Conservation (phyloP, 352 stramenopile genomes). For the Phytopythium montanum region DNA sequence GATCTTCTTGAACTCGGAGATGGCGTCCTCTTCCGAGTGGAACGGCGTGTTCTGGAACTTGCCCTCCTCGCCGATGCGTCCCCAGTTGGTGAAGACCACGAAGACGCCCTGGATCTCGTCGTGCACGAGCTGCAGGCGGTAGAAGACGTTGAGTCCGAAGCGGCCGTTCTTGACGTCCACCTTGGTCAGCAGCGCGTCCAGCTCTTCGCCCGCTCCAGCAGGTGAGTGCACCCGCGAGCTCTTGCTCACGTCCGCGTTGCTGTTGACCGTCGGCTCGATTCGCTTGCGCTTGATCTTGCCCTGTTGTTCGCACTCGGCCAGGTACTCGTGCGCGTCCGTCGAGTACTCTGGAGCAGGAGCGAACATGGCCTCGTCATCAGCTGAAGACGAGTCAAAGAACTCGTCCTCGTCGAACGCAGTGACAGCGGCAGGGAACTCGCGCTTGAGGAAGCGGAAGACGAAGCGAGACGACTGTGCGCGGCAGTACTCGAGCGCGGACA, state of each 20-base stretch:
- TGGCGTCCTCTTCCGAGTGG: conserved; percentile 37
- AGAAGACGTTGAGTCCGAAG: conserved; percentile 78
- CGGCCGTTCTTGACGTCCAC: conserved; percentile 70
- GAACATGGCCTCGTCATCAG: conserved; percentile 25
- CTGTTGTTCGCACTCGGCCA: conserved; percentile 41
- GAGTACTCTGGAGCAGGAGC: conserved; percentile 31
- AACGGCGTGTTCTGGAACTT: conserved; percentile 83
- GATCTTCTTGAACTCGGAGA: conserved; percentile 81
- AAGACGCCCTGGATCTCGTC: conserved; percentile 67
- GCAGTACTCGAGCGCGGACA: conserved; percentile 53
- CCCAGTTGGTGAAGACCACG: conserved; percentile 82
- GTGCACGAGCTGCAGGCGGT: conserved; percentile 64
- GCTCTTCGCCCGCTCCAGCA: conserved; percentile 29
- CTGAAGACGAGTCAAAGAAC: conserved; percentile 16
- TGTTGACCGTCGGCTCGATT: conserved; percentile 41
- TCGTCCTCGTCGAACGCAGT: conserved; percentile 19
- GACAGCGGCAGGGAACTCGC: conserved; percentile 26
- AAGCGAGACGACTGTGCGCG: conserved; percentile 46
- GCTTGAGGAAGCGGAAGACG: conserved; percentile 46
- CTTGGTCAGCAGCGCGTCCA: conserved; percentile 62
- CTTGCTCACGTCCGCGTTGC: conserved; percentile 56
- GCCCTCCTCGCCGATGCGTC: conserved; percentile 61
- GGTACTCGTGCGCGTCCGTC: conserved; percentile 44
- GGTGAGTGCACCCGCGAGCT: conserved; percentile 32
- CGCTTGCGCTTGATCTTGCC: conserved; percentile 53